Base-by-base conservation (phyloP, 495 filamentous ascomycete species). In the Achaetomiella virescens region DNA sequence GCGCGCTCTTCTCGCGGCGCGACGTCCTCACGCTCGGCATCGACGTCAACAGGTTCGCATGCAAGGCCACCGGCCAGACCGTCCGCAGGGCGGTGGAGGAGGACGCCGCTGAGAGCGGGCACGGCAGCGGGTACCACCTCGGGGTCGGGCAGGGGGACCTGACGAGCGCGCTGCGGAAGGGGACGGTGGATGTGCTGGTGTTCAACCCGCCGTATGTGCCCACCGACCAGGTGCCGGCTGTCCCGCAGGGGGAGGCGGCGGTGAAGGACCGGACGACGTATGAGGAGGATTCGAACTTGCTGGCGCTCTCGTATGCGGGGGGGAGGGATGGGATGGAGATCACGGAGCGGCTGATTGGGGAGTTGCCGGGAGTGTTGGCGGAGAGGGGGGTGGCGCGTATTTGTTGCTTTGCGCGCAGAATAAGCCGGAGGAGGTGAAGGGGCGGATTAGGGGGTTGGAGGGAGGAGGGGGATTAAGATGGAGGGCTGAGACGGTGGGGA, bases 121-220 rank as follows among this genome's bases (percentile, higher is more conserved):
- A n/a, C 14, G 41, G 24, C 4, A 33, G 52, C 37, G 65, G 72
- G 0, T 53, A 64, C 9, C 84, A 84, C 59, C 74, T 90, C 2
- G 82, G 80, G 20, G 77, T 84, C 17, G 42, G 88, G 10, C 81
- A 79, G 17, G 83, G 79, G 5, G 86, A 96, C 62, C 76, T 98
- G 0, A 70, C 74, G 9, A 65, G 76, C 12, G 70, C 84, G 2
- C 54, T 96, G 6, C 74, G 78, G 2, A 59, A 70, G 0, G 70
- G 76, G 3, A 64, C 66, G 35, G 81, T 95, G 0, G 93, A 97
- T 66, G 79, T 98, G 21, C 74, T 97, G 27, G 78, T 98, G 31
- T 97, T 97, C 78, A 98, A 98, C 66, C 93, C 93, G 33, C 93
- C 93, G 0, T 98, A 98, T 62, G 93, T 97, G 7, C 93, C 93